A percentile compares a stretch with the other conserved stretches of the same genome.
phyloP scores from a whole-genome alignment of 345 rosid species.

The Brassica carinata region DNA sequence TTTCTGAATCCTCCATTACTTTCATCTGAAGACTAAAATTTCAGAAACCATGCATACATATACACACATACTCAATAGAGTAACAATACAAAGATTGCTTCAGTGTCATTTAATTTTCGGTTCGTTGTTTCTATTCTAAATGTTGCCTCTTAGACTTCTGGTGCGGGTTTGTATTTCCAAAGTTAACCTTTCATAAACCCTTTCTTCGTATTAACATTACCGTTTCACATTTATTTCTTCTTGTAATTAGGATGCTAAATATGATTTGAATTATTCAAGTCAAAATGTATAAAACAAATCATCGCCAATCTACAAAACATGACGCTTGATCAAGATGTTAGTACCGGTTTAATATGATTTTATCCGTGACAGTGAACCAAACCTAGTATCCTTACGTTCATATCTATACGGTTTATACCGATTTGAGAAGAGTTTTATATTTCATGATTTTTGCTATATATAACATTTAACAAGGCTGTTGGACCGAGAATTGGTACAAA shows the following conservation, averaged over 20 bases:
- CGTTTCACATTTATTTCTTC: constrained; percentile 14
- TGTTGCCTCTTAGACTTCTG: constrained; percentile 29
- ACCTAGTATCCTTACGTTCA: too few species aligned
- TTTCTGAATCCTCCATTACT: constrained; percentile 31
- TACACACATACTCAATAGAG: neutral
- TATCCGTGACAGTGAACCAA: too few species aligned
- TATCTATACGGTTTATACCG: too few species aligned
- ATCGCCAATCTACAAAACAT: too few species aligned
- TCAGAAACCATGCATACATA: neutral
- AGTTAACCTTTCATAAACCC: constrained; percentile 24
- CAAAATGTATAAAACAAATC: neutral
- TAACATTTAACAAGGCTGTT: too few species aligned
- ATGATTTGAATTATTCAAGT: neutral
- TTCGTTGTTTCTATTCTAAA: constrained; percentile 9
- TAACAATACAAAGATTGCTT: constrained; percentile 6
- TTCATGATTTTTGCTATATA: too few species aligned
- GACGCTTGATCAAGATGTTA: too few species aligned
- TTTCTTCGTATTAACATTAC: neutral
- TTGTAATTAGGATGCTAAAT: neutral
- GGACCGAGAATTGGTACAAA: too few species aligned
- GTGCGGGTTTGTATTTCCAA: constrained; percentile 12
- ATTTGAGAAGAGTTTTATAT: too few species aligned
- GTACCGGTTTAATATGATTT: too few species aligned
- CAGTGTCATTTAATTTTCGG: neutral
- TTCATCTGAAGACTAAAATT: neutral